Conservation (phyloP, 352 stramenopile species). For the Globisporangium splendens region DNA sequence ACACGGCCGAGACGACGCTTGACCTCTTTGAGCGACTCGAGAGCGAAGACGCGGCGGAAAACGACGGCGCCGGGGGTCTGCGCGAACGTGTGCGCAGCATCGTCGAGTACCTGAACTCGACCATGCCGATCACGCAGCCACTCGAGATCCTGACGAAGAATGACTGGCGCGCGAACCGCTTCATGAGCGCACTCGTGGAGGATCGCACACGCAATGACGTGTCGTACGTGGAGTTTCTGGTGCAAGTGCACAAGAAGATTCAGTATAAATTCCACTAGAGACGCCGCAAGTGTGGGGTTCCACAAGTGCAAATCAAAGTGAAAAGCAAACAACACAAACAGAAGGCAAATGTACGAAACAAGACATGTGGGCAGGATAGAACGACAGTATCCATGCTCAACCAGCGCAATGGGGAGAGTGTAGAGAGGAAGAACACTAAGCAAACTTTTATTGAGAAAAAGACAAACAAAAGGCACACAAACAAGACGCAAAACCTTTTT, state of each 20-base stretch:
- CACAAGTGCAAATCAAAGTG: neutral
- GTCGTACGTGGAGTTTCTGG: conserved; percentile 89
- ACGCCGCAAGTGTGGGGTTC: neutral
- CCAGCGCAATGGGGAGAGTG: neutral
- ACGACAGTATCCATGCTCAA: neutral
- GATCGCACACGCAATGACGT: conserved; percentile 83
- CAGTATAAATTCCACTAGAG: conserved; percentile 88
- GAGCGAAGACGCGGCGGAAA: conserved; percentile 19
- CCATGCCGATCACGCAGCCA: conserved; percentile 77
- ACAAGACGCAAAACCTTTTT: too few species aligned
- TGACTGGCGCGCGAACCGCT: conserved; percentile 77
- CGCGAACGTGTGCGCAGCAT: conserved; percentile 65
- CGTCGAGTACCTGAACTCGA: conserved; percentile 78
- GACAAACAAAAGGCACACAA: too few species aligned
- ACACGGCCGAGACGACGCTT: conserved; percentile 68
- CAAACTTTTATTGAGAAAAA: too few species aligned
- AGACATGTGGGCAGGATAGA: neutral
- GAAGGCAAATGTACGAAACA: neutral
- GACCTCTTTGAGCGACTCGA: conserved; percentile 68
- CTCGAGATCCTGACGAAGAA: conserved; percentile 85
- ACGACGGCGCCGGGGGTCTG: conserved; percentile 32
- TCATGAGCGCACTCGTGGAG: conserved; percentile 86
- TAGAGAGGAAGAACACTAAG: too few species aligned
- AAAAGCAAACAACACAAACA: neutral
- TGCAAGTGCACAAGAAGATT: conserved; percentile 90